Evolutionary conservation across 352 stramenopile genomes (phyloP), one percentile per base, ranked within the genome.

Genomic region (Pythium phragmiticola): DNA sequence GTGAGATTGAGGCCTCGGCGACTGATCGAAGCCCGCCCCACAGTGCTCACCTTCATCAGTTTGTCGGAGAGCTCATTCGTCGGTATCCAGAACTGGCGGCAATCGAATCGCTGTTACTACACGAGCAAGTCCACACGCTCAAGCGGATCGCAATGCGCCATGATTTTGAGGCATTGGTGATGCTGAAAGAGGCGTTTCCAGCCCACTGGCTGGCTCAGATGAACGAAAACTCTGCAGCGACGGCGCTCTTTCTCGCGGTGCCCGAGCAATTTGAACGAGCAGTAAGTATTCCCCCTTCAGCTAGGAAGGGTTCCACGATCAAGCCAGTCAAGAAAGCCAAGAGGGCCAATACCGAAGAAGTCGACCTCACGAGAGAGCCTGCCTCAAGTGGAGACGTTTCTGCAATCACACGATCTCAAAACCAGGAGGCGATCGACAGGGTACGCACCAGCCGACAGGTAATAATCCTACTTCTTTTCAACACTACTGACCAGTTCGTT

Each of bases 181-280:
- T 80, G 33, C 48, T 89, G 4, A 88, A 84, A 41, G 74, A 89
- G 37, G 42, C 68, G 0, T 77, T 86, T 11, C 63, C 77, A 26
- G 59, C 68, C 0, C 48, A 79, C 4, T 59, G 60, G 30, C 47
- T 90, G 23, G 65, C 67, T 9, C 56, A 73, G 46, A 52, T 90
- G 8, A 85, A 80, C 17, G 73, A 82, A 43, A 77, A 89, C 54
- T 71, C 82, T 3, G 55, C 66, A 9, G 69, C 68, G 16, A 76
- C 74, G 8, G 37, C 87, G 30, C 23, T 68, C 45, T 65, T 84
- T 60, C 54, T 58, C 11, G 43, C 53, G 19, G 11, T 68, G 6
- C 51, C 55, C 3, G 43, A 58, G 2, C 19, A 63, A n/a, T 61
- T 74, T 48, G 47, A 47, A 51, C 66, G 11, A 14, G 46, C 39